These are phyloP conservation scores for Colletotrichum graminicola DNA, from an alignment of 2,329 filamentous ascomycete species.

Conservation along the genomic window DNA sequence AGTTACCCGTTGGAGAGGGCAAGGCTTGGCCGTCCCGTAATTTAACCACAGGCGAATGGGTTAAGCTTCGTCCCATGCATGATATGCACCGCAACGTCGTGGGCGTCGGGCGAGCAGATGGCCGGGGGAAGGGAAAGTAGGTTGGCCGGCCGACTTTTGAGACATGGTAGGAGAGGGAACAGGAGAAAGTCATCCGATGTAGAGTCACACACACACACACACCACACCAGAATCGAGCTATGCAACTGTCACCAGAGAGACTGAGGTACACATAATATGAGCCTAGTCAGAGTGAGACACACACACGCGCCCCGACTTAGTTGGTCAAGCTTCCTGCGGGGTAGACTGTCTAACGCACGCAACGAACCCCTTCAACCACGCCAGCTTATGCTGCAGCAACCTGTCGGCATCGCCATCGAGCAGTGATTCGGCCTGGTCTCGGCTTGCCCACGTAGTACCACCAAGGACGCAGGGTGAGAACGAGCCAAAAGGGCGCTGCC, in stretches of 20 bases:
- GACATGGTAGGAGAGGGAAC: not conserved
- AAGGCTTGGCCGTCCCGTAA: not conserved
- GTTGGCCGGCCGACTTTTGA: not conserved
- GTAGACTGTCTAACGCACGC: not conserved
- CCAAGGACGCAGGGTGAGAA: not conserved
- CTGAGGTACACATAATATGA: not conserved
- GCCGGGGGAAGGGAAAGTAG: constrained; percentile 10
- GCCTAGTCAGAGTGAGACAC: constrained; percentile 15
- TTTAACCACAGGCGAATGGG: not conserved
- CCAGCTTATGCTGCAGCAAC: constrained; percentile 27
- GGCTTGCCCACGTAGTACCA: constrained; percentile 18
- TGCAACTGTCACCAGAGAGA: not conserved
- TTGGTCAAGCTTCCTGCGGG: constrained; percentile 17
- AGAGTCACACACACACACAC: not conserved
- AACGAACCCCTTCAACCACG: not conserved
- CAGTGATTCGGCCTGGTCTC: constrained; percentile 9
- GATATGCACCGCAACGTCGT: constrained; percentile 1
- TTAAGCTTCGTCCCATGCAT: constrained; percentile 6
- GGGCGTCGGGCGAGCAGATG: constrained; percentile 10
- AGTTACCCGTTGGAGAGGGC: not conserved
- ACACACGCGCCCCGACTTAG: constrained; percentile 7
- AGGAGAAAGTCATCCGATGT: constrained; percentile 4
- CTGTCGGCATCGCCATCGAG: constrained; percentile 15
- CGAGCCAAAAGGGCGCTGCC: not conserved
- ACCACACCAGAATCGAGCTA: not conserved